Evolutionary conservation across 129 eudicot species (phyloP), one percentile per base, ranked within the genome.

Genomic region (Chrysanthemum lavandulifolium): DNA sequence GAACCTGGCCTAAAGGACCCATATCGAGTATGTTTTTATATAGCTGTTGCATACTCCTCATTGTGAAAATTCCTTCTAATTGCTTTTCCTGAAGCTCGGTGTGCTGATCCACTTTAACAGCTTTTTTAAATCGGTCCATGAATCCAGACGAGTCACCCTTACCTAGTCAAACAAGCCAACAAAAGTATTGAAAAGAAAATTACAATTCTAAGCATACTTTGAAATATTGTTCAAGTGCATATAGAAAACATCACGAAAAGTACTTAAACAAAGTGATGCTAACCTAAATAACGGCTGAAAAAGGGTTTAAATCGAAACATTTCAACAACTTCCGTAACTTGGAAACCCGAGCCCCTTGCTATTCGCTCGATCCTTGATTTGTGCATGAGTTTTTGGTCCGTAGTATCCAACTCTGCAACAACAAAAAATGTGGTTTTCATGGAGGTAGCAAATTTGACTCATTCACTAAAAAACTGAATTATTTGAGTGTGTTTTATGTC

Each of bases 81-180:
- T 90, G 91, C 83, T 84, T 90, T 73, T 90, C 93, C 23, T 90
- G 81, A 84, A 90, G 97, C 84, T 94, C 98, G 68, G 96, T 93
- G 72, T 90, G 96, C 65, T 84, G 97, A 74, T 90, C 91, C 93
- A 88, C 83, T 3, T 97, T 92, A 79, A 94, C 98, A 59, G 90
- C 91, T 72, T 94, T 97, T 11, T 94, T 97, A 74, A 94, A 84
- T 76, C 88, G 88, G 84, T 94, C 89, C 89, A 90, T 81, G 76
- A 94, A 84, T 52, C 97, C 97, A 59, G 97, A 87, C 85, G 76
- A 79, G 80, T 90, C 96, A n/a, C 97, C 97, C 93, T 90, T 86
- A 19, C 98, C 98, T 94, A 73, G 68, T 56, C 53, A 64, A 67
- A 80, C 23, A 56, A 25, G 48, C 27, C 68, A n/a, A 36, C 43